Percentiles rank a stretch among this genome's conserved stretches.
Conservation (phyloP, 2,329 filamentous ascomycete species). For the Simplicillium aogashimaense region DNA sequence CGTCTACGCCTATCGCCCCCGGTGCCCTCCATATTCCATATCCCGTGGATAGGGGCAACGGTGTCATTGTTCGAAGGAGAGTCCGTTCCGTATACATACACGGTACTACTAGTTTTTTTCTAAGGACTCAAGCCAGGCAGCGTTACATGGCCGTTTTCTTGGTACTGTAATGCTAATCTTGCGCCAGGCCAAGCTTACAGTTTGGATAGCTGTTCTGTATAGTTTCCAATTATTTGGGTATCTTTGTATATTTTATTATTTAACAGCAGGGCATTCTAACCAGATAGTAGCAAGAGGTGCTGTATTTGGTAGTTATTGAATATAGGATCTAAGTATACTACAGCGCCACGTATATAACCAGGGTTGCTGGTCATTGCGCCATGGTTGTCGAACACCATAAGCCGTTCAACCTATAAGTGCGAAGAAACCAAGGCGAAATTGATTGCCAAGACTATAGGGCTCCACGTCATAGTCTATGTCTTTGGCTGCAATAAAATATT, state of each 20-base stretch:
- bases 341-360: constrained; percentile 1
- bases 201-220: background rate
- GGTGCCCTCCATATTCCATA: background rate
- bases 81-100: constrained; percentile 1
- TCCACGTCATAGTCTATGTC: too few species aligned
- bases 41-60: background rate
- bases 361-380: background rate
- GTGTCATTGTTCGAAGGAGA: background rate
- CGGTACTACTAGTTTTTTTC: background rate
- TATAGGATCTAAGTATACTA: background rate
- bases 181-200: background rate
- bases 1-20: background rate
- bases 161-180: background rate
- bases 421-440: too few species aligned
- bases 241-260: background rate
- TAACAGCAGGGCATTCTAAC: too few species aligned
- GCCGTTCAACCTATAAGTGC: background rate
- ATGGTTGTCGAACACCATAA: background rate
- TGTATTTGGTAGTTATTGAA: constrained; percentile 1
- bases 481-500: too few species aligned
- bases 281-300: too few species aligned
- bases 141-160: constrained; percentile 1
- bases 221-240: background rate
- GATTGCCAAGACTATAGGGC: too few species aligned
- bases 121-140: background rate